Evolutionary conservation across 495 filamentous ascomycete genomes (phyloP), one percentile per base, ranked within the genome.

Genomic region (Aspergillus conjunctus): DNA sequence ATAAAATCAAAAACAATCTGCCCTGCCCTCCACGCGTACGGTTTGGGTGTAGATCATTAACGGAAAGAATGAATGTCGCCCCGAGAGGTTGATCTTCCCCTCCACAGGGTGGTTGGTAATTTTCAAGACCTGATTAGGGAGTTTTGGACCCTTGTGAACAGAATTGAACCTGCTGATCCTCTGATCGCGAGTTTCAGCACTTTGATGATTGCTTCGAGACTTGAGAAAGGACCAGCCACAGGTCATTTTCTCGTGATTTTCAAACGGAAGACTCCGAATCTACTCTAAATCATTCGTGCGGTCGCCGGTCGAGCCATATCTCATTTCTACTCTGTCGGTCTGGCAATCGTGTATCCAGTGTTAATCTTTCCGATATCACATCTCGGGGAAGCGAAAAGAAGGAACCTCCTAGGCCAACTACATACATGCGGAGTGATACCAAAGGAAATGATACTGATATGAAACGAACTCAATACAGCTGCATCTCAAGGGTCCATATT

Each of bases 1-100:
- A 54, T 6, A 54, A 21, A 54, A 41, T 8, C 30, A 37, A 48
- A 54, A 15, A 39, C 33, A 54, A 15, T 54, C 26, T 43, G 18
- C 45, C 15, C 33, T 52, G 44, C 30, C 45, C 17, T 50, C 52
- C 32, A 17, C 22, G 12, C 34, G 7, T 55, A 51, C 57, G 44
- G n/a, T 61, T 45, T 54, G 31, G 53, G 31, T 59, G 65, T 39
- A 58, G 61, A 67, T 67, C 65, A 39, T 32, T 56, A 44, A 64
- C 61, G 55, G 48, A 55, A 65, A 55, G 37, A 26, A 60, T 30
- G 55, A 55, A 61, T 61, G 57, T 45, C 20, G 41, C 32, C 34
- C 43, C 17, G 5, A 3, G 45, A 50, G 32, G 51, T 59, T 43
- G 56, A 44, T 63, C 60, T 56, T 56, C 31, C 54, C 51, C 45